Evolutionary conservation across 805 yeast genomes (phyloP), one percentile per base, ranked within the genome.

Genomic region (Starmerella ratchasimensis): DNA sequence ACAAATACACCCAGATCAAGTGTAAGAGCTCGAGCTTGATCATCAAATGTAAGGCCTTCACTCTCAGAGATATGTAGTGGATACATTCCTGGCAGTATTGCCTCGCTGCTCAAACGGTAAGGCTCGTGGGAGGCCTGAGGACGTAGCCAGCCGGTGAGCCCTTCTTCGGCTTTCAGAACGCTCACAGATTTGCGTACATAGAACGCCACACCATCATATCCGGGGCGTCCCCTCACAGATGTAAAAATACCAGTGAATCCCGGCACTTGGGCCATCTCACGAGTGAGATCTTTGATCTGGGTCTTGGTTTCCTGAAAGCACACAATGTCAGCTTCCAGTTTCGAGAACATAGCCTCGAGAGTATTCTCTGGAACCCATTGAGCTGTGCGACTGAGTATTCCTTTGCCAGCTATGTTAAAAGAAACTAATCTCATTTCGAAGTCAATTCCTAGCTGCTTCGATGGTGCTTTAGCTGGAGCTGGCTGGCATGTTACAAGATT

Each of bases 171-270:
- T 45, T 70, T 72, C 3, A 69, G 35, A 1, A 83, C 82, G 2
- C 65, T 59, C 19, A 84, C 53, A 2, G 65, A 54, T 19, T 76
- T 80, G 9, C 55, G 57, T 0, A 57, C 59, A 58, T 81, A 88
- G 3, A 88, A 69, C 0, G 86, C 93, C 1, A 88, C 96, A 0
- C 98, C 98, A 39, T 88, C 72, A 55, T 90, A 90, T 0, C 97
- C 97, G 51, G 74, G 80, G 53, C 74, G 80, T 2, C 53, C 40
- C 9, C 54, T 55, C 0, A 95, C 93, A 10, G 83, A 60, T 0
- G 88, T 65, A 24, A 83, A 69, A 49, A 74, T 88, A 2, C 80
- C 65, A 18, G 67, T 60, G 52, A 67, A 88, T 1, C 74, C 72
- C 1, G 65, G 63, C 0, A 78, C 58, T 27, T 67, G 59, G 1